Evolutionary conservation across 192 early-diverging fungal genomes (phyloP).

Genomic region (Geranomyces variabilis): DNA sequence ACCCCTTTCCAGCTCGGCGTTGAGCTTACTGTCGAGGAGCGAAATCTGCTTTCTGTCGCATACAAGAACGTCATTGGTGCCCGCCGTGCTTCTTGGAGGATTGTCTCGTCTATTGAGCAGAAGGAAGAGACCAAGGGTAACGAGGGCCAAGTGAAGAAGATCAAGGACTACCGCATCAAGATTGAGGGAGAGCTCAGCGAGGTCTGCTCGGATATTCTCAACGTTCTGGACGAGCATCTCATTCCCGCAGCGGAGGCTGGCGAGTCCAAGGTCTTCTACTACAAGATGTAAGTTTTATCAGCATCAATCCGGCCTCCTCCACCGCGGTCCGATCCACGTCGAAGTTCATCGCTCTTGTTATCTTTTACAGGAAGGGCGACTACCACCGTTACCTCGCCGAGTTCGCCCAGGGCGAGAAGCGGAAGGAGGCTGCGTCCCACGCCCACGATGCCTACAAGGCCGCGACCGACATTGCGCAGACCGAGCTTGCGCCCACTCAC

Average conservation of each 20-base stretch:
- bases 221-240: conserved; percentile 86
- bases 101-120: conserved; percentile 98
- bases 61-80: conserved; percentile 99
- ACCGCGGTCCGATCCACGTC: neutral
- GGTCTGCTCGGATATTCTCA: conserved; percentile 94
- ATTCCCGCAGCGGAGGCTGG: conserved; percentile 89
- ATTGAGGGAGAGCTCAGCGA: conserved; percentile 94
- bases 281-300: conserved; percentile 83
- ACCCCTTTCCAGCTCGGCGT: conserved; percentile 78
- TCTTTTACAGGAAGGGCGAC: conserved; percentile 85
- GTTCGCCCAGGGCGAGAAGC: conserved; percentile 86
- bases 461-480: conserved; percentile 93
- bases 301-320: neutral
- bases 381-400: conserved; percentile 99
- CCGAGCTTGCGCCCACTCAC: conserved; percentile 94
- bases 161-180: conserved; percentile 92
- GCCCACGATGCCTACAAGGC: conserved; percentile 94
- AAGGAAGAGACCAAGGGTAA: conserved; percentile 98
- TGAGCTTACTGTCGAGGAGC: conserved; percentile 97
- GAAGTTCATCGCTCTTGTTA: neutral
- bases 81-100: conserved; percentile 98
- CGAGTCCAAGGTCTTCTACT: conserved; percentile 99
- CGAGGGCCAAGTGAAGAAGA: conserved; percentile 84
- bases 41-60: conserved; percentile 97
- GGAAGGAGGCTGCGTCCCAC: conserved; percentile 77